A percentile compares a stretch with the other conserved stretches of the same genome.
Evolutionary conservation across 2,329 filamentous ascomycete genomes (phyloP).

Genomic region (Cordyceps tenuipes): DNA sequence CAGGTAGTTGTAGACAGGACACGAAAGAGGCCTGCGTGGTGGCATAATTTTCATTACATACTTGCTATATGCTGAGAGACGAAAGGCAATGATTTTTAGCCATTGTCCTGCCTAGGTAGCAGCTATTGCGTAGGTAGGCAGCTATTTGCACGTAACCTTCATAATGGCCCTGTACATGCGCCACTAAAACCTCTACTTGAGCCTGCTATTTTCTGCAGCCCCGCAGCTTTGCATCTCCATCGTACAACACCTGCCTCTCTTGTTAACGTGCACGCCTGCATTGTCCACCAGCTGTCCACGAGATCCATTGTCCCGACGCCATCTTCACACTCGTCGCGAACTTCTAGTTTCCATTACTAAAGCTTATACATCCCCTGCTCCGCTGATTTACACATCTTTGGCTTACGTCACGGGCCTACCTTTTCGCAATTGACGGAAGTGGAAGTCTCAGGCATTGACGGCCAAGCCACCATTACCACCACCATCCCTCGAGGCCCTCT

Average conservation of each 20-base stretch:
- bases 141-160: too few species aligned
- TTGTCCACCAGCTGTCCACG: not conserved
- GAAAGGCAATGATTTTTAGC: not conserved
- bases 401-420: not conserved
- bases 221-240: slow-evolving; percentile 2
- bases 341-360: slow-evolving; percentile 10
- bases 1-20: not conserved
- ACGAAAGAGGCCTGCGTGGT: not conserved
- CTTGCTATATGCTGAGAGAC: not conserved
- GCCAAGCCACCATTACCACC: not conserved
- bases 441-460: not conserved
- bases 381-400: not conserved
- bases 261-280: not conserved
- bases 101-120: not conserved
- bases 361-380: not conserved
- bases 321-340: not conserved
- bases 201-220: not conserved
- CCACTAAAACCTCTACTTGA: not conserved
- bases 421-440: not conserved
- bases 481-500: not conserved
- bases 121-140: too few species aligned
- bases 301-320: not conserved
- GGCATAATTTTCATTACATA: not conserved
- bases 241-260: slow-evolving; percentile 4
- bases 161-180: too few species aligned